Percentiles rank a stretch among this genome's conserved stretches.
phyloP scores from a whole-genome alignment of 2,329 filamentous ascomycete species.

The Sporothrix euskadiensis region DNA sequence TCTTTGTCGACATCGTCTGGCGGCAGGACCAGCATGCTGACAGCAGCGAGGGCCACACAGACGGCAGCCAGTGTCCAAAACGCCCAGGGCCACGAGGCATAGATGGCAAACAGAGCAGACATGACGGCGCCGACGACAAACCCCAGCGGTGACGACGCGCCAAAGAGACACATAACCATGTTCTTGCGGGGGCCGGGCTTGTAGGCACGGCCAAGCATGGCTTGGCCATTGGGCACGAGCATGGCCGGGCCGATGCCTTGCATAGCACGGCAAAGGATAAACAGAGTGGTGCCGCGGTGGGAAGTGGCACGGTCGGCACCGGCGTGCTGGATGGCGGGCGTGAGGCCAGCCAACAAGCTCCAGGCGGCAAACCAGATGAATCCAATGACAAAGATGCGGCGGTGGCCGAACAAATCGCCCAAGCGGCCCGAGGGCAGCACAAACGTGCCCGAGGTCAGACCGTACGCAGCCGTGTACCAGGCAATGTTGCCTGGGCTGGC shows the following conservation, averaged over 20 bases:
- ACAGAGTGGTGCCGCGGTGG: slow-evolving; percentile 34
- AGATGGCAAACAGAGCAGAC: slow-evolving; percentile 43
- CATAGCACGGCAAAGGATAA: slow-evolving; percentile 35
- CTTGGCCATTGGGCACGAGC: slow-evolving; percentile 63
- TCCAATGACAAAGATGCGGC: slow-evolving; percentile 54
- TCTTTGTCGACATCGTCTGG: slow-evolving; percentile 13
- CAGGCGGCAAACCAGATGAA: slow-evolving; percentile 57
- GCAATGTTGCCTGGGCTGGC: slow-evolving; percentile 48
- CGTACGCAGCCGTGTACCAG: slow-evolving; percentile 61
- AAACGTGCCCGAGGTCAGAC: slow-evolving; percentile 57
- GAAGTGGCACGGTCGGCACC: slow-evolving; percentile 17
- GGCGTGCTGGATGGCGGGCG: slow-evolving; percentile 31
- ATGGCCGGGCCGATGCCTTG: slow-evolving; percentile 60
- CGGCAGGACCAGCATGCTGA: slow-evolving; percentile 35
- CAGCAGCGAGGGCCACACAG: slow-evolving; percentile 34
- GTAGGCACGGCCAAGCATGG: slow-evolving; percentile 61
- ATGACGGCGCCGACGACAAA: slow-evolving; percentile 47
- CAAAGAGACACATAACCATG: slow-evolving; percentile 58
- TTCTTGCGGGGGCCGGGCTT: slow-evolving; percentile 58
- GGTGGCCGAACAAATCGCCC: slow-evolving; percentile 60
- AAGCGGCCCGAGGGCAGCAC: slow-evolving; percentile 58
- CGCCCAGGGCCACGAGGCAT: slow-evolving; percentile 52
- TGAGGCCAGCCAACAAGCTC: slow-evolving; percentile 52
- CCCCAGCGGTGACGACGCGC: slow-evolving; percentile 50
- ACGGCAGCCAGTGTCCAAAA: slow-evolving; percentile 43